Evolutionary conservation across 805 yeast genomes (phyloP).

Genomic region (Metschnikowia baotianmanensis): DNA sequence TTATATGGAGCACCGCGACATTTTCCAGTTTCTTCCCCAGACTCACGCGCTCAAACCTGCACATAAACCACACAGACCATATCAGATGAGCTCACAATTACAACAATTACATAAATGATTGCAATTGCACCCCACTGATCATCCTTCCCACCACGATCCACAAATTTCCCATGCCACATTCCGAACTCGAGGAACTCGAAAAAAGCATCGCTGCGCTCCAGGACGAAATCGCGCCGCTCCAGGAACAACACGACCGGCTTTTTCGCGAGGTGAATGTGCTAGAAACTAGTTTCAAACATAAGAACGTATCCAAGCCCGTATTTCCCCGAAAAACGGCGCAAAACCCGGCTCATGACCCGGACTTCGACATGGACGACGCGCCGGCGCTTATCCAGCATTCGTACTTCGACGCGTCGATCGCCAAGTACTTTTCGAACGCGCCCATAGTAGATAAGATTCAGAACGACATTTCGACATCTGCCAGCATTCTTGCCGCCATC

Average conservation of each 20-base stretch:
- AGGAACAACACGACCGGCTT: slow-evolving; percentile 11
- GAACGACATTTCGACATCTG: no score
- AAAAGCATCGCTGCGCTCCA: slow-evolving; percentile 14
- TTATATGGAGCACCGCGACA: no score
- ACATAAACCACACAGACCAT: no score
- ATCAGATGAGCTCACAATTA: no score
- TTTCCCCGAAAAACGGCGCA: not conserved
- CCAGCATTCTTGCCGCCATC: slow-evolving; percentile 13
- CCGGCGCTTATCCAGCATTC: slow-evolving; percentile 18
- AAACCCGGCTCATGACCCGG: not conserved
- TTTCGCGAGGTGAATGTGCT: slow-evolving; percentile 14
- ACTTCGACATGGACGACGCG: slow-evolving; percentile 14
- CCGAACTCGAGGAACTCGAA: slow-evolving; percentile 11
- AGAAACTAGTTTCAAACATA: slow-evolving; percentile 16
- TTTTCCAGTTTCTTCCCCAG: no score
- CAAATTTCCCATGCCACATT: slow-evolving; percentile 7
- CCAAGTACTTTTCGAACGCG: slow-evolving; percentile 16
- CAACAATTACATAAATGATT: no score
- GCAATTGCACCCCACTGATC: no score
- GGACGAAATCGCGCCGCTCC: slow-evolving; percentile 14
- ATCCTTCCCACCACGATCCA: no score
- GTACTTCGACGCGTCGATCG: slow-evolving; percentile 19
- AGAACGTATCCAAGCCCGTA: slow-evolving; percentile 11
- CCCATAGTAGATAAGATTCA: no score
- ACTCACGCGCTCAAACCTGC: no score